Base-by-base conservation (phyloP, 495 filamentous ascomycete genomes). In the Rhizodiscina lignyota region DNA sequence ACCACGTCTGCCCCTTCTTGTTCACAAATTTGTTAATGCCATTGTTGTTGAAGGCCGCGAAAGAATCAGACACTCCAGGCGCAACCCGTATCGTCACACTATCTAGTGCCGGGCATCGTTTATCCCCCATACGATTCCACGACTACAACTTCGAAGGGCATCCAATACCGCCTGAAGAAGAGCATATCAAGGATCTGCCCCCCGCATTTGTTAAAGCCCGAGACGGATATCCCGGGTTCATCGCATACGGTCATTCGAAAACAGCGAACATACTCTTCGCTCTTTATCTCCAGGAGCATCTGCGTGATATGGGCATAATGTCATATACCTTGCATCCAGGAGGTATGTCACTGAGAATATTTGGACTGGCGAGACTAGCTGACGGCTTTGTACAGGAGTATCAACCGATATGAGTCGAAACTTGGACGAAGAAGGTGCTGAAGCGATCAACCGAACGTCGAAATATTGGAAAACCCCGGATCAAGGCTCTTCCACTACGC, bases 141-240 rank as follows among this genome's bases (percentile, higher is more conserved):
- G 45, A 48, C 22, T 44, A 44, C 32, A 48, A 48, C 18, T 44
- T 48, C 26, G 38, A 41, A 21, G 45, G 42, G 13, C 40, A 48
- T 5, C 15, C 19, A 5, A 41, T 48, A 3, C 45, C 45, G 21
- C 28, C 28, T 15, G 45, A 48, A 31, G 41, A 48, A 32, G 18
- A 31, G n/a, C 26, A 13, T 17, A 22, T 33, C 1, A 24, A 29
- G 15, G 15, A 32, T 2, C 20, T 48, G 1, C 37, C 37, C 10
- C 20, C 17, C 8, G 8, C 8, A 6, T 24, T 38, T 28, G 38
- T 44, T 30, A n/a, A 32, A 6, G 23, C 17, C 5, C 22, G 16
- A 4, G 41, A 34, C n/a, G 37, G 19, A 6, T 48, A 48, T 28
- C 42, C 42, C 16, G 41, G 41, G 10, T 48, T 37, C 21, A 29